phyloP scores from a whole-genome alignment of 2,329 filamentous ascomycete genomes.

The Thermomyces lanuginosus region DNA sequence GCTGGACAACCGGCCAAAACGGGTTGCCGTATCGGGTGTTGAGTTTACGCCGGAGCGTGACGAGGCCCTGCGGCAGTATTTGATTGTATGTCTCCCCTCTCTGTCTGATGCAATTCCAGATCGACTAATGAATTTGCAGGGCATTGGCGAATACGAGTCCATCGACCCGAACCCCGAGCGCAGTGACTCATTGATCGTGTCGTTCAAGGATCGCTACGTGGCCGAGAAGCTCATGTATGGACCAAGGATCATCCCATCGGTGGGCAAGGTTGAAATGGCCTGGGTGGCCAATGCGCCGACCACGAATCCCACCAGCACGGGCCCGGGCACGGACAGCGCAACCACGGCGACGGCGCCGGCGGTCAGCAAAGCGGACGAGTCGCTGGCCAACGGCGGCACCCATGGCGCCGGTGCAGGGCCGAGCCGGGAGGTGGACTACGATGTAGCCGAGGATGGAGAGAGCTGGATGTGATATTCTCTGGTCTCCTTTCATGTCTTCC shows the following conservation, averaged over 20 bases:
- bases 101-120: constrained; percentile 1
- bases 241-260: constrained; percentile 31
- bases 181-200: constrained; percentile 25
- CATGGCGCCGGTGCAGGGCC: constrained; percentile 9
- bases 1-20: constrained; percentile 42
- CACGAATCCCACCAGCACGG: constrained; percentile 7
- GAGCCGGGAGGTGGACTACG: constrained; percentile 33
- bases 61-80: constrained; percentile 39
- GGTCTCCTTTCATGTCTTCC: no score
- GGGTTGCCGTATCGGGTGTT: constrained; percentile 36
- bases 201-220: constrained; percentile 34
- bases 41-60: constrained; percentile 34
- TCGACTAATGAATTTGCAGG: constrained; percentile 15
- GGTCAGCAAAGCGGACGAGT: constrained; percentile 14
- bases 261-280: constrained; percentile 38
- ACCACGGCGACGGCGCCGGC: constrained; percentile 8
- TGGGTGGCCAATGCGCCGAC: constrained; percentile 34
- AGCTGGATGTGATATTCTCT: no score
- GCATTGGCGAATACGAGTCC: constrained; percentile 31
- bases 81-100: constrained; percentile 28
- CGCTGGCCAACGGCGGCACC: constrained; percentile 16
- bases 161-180: constrained; percentile 27
- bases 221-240: constrained; percentile 40
- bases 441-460: constrained; percentile 29
- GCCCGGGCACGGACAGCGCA: no score